Evolutionary conservation across 495 filamentous ascomycete species (phyloP).

Genomic region (Hypoxylon crocopeplum): DNA sequence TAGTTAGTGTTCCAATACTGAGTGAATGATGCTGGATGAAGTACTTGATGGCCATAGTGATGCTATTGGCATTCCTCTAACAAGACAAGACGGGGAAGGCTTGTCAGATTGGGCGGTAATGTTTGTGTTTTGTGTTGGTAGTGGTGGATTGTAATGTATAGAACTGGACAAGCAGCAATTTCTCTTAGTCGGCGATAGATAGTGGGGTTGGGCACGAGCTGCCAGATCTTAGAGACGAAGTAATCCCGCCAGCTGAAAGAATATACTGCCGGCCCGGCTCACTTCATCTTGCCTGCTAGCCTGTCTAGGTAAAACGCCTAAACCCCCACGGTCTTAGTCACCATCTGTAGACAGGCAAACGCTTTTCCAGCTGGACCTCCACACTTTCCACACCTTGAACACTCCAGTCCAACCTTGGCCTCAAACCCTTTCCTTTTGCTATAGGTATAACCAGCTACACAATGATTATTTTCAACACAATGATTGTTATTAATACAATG

Average conservation of each 20-base stretch:
- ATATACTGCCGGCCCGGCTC: constrained; percentile 5
- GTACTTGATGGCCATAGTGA: constrained; percentile 59
- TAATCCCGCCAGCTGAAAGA: constrained; percentile 1
- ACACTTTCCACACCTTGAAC: no score
- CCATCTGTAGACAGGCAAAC: no score
- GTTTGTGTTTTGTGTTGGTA: no score
- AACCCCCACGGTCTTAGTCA: constrained; percentile 29
- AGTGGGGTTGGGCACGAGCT: constrained; percentile 45
- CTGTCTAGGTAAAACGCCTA: not conserved
- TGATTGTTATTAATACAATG: no score
- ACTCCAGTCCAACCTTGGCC: no score
- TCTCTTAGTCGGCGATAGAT: constrained; percentile 12
- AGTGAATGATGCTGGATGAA: constrained; percentile 4
- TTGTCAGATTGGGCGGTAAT: no score
- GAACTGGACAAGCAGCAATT: constrained; percentile 20
- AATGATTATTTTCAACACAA: no score
- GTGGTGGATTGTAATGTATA: constrained; percentile 3
- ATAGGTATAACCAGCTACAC: no score
- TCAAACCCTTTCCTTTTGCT: no score
- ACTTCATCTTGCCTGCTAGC: not conserved
- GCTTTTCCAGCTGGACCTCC: not conserved
- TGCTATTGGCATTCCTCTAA: constrained; percentile 42
- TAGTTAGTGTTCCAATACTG: constrained; percentile 40
- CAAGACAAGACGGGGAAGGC: constrained; percentile 17
- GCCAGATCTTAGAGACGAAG: not conserved